Evolutionary conservation across 169 alveolate species (phyloP), one percentile per base, ranked within the genome.

Genomic region (Blepharisma undulans): DNA sequence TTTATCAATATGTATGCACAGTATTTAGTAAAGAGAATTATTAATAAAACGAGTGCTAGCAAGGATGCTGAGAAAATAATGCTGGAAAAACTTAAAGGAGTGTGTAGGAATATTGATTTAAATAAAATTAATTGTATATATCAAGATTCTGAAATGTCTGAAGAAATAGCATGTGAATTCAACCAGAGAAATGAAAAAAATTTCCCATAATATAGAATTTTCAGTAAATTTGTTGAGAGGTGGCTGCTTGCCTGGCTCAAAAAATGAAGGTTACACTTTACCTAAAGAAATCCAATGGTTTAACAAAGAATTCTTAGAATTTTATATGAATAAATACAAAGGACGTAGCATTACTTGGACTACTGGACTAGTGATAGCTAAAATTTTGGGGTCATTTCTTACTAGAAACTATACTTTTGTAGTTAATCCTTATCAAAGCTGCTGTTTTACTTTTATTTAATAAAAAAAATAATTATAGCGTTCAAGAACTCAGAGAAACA

Each of bases 161-260:
- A n/a, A n/a, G n/a, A n/a, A n/a, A n/a, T n/a, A n/a, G n/a, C n/a
- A n/a, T 14, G 84, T 76, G 72, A 77, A 87, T 29, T 27, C 91
- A 14, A 94, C 92, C 95, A 34, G 81, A 4, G 96, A 94, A 18
- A 92, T 94, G 90, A 92, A 94, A 84, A 27, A 25, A 19, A 25
- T 18, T 10, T 14, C 81, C 21, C 90, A 84, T 30, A 18, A 61
- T 19, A 90, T 94, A 33, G 90, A 76, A 1, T 72, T 94, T 32
- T 88, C 29, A 36, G 95, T 92, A 1, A 92, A 92, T 59, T 92
- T 93, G 14, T 87, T 93, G 30, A 91, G 94, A 16, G 79, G 66
- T 29, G 96, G 96, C 12, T 91, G 88, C 77, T 93, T 94, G 96
- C 95, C 96, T n/a, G 94, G 92, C 29, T 89, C 91, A 32, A 80